phyloP scores from a whole-genome alignment of 2,329 filamentous ascomycete genomes.

The Penicillium sp. region DNA sequence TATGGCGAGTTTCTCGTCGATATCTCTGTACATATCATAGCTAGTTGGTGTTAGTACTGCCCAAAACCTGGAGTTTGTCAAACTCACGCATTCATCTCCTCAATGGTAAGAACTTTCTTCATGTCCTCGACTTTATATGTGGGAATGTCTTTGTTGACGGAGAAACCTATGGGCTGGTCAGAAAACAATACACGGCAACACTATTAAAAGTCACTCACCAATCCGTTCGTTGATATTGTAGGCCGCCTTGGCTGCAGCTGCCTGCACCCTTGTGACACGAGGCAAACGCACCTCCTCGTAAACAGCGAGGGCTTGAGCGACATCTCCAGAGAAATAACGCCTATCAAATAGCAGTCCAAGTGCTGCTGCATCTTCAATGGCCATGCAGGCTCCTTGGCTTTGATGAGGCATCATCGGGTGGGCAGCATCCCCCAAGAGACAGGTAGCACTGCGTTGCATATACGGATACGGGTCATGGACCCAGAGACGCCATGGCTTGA shows the following conservation, averaged over 20 bases:
- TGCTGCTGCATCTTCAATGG: slow-evolving; percentile 64
- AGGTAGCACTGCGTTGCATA: slow-evolving; percentile 52
- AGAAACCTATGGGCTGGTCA: slow-evolving; percentile 53
- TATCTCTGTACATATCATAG: slow-evolving; percentile 59
- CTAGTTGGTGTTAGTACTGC: slow-evolving; percentile 28
- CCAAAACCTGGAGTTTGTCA: neutral
- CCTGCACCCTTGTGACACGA: slow-evolving; percentile 56
- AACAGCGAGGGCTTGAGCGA: slow-evolving; percentile 48
- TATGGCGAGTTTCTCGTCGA: slow-evolving; percentile 50
- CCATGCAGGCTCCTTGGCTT: slow-evolving; percentile 67
- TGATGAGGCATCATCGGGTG: slow-evolving; percentile 71
- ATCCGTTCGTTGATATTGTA: slow-evolving; percentile 65
- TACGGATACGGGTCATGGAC: slow-evolving; percentile 63
- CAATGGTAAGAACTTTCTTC: slow-evolving; percentile 62
- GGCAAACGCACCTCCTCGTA: slow-evolving; percentile 57
- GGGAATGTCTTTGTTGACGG: slow-evolving; percentile 55
- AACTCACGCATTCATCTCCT: slow-evolving; percentile 65
- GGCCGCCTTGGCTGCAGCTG: slow-evolving; percentile 56
- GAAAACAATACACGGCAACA: neutral
- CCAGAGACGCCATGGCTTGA: slow-evolving; percentile 66
- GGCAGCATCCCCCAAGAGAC: slow-evolving; percentile 64
- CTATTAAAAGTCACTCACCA: slow-evolving; percentile 36
- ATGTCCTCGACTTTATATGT: slow-evolving; percentile 63
- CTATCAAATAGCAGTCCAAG: slow-evolving; percentile 61
- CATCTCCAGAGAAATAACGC: slow-evolving; percentile 48